Conservation (phyloP, 2,329 filamentous ascomycete species). For the Neoarthrinium moseri region DNA sequence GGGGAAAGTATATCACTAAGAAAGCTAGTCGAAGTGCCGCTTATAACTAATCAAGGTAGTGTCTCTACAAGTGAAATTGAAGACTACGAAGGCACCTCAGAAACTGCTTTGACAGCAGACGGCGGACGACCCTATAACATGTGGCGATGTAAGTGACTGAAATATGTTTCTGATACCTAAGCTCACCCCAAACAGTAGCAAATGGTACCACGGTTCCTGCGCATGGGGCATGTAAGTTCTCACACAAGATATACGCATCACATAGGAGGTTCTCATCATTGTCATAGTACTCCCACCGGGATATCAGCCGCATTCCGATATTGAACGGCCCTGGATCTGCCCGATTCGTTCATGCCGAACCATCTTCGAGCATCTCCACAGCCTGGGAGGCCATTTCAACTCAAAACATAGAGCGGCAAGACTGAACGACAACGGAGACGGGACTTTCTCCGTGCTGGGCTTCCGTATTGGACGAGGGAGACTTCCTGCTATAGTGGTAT, state of each 20-base stretch:
- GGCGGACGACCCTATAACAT: conserved; percentile 1
- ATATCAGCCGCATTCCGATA: conserved; percentile 26
- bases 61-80: conserved; percentile 1
- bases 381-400: conserved; percentile 23
- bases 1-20: neutral
- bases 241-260: neutral
- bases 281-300: conserved; percentile 27
- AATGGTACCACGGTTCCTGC: conserved; percentile 1
- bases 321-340: conserved; percentile 29
- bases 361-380: conserved; percentile 18
- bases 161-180: neutral
- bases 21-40: neutral
- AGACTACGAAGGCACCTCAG: neutral
- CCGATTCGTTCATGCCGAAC: conserved; percentile 35
- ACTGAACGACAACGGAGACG: conserved; percentile 41
- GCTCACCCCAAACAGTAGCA: neutral
- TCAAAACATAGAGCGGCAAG: conserved; percentile 13
- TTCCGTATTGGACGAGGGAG: neutral
- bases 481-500: conserved; percentile 18
- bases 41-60: neutral
- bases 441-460: conserved; percentile 32
- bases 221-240: conserved; percentile 19
- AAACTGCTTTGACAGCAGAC: neutral
- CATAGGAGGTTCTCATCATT: neutral
- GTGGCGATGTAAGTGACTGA: conserved; percentile 3